Evolutionary conservation across 2,329 filamentous ascomycete species (phyloP), one percentile per base, ranked within the genome.

Genomic region (Dothideomycetes sp.): DNA sequence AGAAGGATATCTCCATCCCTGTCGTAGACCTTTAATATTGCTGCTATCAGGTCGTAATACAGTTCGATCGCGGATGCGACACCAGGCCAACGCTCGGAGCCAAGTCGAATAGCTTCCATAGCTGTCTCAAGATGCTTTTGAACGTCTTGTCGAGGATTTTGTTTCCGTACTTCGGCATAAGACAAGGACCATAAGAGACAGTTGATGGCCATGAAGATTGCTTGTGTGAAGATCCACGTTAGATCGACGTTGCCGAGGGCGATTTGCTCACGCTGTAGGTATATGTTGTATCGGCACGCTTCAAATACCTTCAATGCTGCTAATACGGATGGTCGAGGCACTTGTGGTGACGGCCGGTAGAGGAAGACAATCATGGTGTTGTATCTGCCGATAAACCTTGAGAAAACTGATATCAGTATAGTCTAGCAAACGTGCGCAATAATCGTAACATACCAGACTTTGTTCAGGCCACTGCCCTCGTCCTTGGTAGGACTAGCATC

Each of bases 171-270:
- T 49, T 89, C 82, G 3, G 81, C 73, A 55, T 94, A 95, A 1
- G 88, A 94, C 6, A 94, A 73, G 2, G 84, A 78, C 91, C 91
- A 98, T 1, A 98, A 72, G 35, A 95, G 74, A 4, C 85, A 88
- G 56, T 94, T 95, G 43, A 96, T 73, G 4, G 84, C 80, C 78
- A 93, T 91, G 64, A 93, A 95, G 28, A 96, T 73, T 15, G 82
- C 80, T 44, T 94, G 74, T 1, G 94, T 77, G 55, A 94, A 94
- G 30, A 94, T 81, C 89, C 89, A 96, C 1, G 88, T 95, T 45
- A 95, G 71, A 55, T 95, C 89, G 9, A 91, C 77, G 16, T 78
- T 79, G 11, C 75, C 73, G 12, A 74, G 78, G 49, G 81, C 75
- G 55, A 94, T 82, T 59, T 94, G 87, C 53, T 82, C 79, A 55